A percentile compares a stretch with the other conserved stretches of the same genome.
These are phyloP conservation scores for Cladobotryum protrusum DNA, from an alignment of 2,329 filamentous ascomycete species.

Conservation along the genomic window DNA sequence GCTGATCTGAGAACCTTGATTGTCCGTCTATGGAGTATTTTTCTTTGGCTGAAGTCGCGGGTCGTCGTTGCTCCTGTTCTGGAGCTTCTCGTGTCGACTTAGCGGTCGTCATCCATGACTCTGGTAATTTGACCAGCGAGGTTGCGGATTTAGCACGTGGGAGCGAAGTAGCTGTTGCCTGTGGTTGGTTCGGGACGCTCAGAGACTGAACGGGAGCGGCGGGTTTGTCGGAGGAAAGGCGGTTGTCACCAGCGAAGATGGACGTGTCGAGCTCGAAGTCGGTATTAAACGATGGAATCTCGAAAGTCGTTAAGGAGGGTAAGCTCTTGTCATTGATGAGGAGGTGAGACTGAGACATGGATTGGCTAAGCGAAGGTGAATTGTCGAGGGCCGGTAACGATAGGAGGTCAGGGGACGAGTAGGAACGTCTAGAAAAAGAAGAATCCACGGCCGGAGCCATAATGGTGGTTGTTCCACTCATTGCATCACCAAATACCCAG, in stretches of 20 bases:
- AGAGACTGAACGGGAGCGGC: constrained; percentile 3
- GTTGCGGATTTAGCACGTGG: constrained; percentile 31
- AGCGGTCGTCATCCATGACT: constrained; percentile 47
- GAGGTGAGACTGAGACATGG: neutral
- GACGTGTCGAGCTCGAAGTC: constrained; percentile 43
- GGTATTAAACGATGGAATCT: constrained; percentile 48
- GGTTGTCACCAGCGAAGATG: constrained; percentile 21
- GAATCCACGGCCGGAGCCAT: constrained; percentile 34
- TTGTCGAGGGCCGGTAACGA: constrained; percentile 23
- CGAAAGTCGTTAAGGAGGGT: constrained; percentile 36
- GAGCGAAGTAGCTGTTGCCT: constrained; percentile 11
- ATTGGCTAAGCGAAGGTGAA: constrained; percentile 12
- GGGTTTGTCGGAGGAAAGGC: constrained; percentile 5
- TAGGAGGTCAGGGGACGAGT: constrained; percentile 28
- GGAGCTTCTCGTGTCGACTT: constrained; percentile 30
- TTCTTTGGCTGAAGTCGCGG: constrained; percentile 22
- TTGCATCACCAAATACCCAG: constrained; percentile 25
- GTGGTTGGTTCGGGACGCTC: neutral
- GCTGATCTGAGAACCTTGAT: constrained; percentile 17
- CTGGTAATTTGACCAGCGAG: constrained; percentile 43
- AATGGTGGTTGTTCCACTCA: constrained; percentile 30
- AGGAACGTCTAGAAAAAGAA: constrained; percentile 27
- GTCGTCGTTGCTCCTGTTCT: constrained; percentile 18
- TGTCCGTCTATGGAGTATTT: constrained; percentile 15
- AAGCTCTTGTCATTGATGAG: constrained; percentile 6